These are phyloP conservation scores for Teunomyces pallodes DNA, from an alignment of 805 yeast genomes.

Conservation along the genomic window DNA sequence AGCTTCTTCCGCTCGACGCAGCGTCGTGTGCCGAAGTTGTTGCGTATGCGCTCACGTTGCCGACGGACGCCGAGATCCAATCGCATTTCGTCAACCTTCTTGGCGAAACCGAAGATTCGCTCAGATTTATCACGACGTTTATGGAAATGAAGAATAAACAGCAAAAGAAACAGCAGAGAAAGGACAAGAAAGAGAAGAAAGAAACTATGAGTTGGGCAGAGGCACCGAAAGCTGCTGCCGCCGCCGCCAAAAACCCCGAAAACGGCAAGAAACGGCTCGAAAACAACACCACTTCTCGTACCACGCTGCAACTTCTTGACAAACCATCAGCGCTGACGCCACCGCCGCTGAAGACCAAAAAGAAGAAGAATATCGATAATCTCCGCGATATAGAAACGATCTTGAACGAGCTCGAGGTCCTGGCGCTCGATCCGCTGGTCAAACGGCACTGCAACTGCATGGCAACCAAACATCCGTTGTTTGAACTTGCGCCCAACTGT, in stretches of 20 bases:
- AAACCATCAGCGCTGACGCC: background rate
- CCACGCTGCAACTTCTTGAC: constrained; percentile 49
- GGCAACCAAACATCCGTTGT: constrained; percentile 84
- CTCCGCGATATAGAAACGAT: constrained; percentile 67
- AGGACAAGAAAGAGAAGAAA: constrained; percentile 6
- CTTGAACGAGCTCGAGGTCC: constrained; percentile 49
- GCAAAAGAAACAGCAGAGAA: constrained; percentile 8
- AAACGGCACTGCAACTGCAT: constrained; percentile 67
- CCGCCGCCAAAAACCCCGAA: too few species aligned
- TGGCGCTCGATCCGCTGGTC: constrained; percentile 8
- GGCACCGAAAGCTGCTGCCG: constrained; percentile 2
- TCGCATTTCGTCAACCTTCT: constrained; percentile 53
- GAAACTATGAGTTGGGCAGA: background rate
- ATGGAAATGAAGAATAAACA: constrained; percentile 37
- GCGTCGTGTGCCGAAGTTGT: constrained; percentile 56
- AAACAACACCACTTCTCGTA: constrained; percentile 24
- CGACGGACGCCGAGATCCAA: constrained; percentile 46
- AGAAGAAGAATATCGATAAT: constrained; percentile 47
- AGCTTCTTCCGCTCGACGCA: constrained; percentile 56
- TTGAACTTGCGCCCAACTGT: constrained; percentile 91
- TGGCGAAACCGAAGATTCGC: constrained; percentile 56
- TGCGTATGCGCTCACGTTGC: constrained; percentile 48
- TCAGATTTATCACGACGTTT: constrained; percentile 47
- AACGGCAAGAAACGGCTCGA: constrained; percentile 10
- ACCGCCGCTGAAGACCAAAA: constrained; percentile 27